These are phyloP conservation scores for Yamadazyma friedrichii DNA, from an alignment of 1,139 yeast species.

Conservation along the genomic window DNA sequence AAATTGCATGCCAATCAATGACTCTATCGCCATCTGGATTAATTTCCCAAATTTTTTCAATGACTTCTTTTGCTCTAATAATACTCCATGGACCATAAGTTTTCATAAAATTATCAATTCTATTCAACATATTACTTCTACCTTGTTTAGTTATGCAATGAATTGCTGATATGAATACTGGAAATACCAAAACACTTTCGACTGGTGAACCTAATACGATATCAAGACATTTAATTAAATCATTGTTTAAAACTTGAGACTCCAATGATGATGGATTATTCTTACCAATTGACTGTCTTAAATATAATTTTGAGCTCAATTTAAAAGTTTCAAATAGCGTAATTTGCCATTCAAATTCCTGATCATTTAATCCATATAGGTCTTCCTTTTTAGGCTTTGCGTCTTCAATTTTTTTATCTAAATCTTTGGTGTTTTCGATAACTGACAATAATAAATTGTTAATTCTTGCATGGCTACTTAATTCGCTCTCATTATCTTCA, in stretches of 20 bases:
- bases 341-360: constrained; percentile 63
- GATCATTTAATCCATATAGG: constrained; percentile 44
- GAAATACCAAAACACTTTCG: constrained; percentile 72
- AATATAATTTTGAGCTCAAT: constrained; percentile 64
- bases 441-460: constrained; percentile 22
- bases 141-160: constrained; percentile 55
- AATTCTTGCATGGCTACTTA: constrained; percentile 18
- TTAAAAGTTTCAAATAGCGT: constrained; percentile 74
- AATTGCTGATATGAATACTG: constrained; percentile 74
- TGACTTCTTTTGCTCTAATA: constrained; percentile 54
- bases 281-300: constrained; percentile 61
- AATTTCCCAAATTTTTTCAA: constrained; percentile 52
- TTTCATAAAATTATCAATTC: constrained; percentile 56
- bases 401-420: constrained; percentile 51
- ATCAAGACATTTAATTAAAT: constrained; percentile 58
- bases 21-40: constrained; percentile 38
- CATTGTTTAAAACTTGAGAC: constrained; percentile 57
- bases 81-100: constrained; percentile 71
- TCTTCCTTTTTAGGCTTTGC: constrained; percentile 57
- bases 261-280: constrained; percentile 65
- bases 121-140: constrained; percentile 47
- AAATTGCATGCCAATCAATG: constrained; percentile 66
- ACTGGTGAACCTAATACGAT: constrained; percentile 63
- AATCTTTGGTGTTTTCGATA: constrained; percentile 35
- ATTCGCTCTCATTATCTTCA: constrained; percentile 20